A percentile compares a stretch with the other conserved stretches of the same genome.
Conservation (phyloP, 192 early-diverging fungal species). For the Umbelopsis sp. region DNA sequence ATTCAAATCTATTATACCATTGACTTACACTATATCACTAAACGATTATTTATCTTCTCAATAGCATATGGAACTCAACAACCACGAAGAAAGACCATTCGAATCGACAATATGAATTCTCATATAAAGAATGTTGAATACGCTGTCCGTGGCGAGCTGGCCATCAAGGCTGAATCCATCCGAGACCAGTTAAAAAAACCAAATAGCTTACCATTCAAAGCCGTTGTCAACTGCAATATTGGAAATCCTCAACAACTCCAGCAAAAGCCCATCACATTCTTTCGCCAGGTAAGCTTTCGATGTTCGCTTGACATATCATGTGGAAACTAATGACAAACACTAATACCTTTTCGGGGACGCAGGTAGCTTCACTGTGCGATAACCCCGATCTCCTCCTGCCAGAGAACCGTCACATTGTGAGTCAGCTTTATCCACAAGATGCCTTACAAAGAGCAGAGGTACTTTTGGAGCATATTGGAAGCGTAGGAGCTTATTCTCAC, state of each 20-base stretch:
- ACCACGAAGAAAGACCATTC: constrained; percentile 56
- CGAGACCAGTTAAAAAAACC: constrained; percentile 49
- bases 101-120: constrained; percentile 69
- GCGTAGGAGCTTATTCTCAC: constrained; percentile 90
- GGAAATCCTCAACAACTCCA: constrained; percentile 91
- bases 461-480: constrained; percentile 69
- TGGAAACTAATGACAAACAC: constrained; percentile 1
- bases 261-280: constrained; percentile 95
- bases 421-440: constrained; percentile 79
- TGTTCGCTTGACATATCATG: not conserved
- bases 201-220: constrained; percentile 64
- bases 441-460: constrained; percentile 80
- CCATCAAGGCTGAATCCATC: constrained; percentile 90
- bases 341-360: constrained; percentile 2
- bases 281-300: constrained; percentile 79
- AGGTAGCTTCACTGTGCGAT: constrained; percentile 87
- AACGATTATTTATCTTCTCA: too few species aligned
- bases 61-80: not conserved
- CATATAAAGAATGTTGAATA: constrained; percentile 84
- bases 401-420: constrained; percentile 52
- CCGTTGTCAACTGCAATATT: constrained; percentile 84
- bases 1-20: not conserved
- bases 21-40: too few species aligned
- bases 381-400: constrained; percentile 79
- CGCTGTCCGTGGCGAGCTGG: constrained; percentile 92